Base-by-base conservation (phyloP, 179 eudicot genomes). In the Gypsophila paniculata region DNA sequence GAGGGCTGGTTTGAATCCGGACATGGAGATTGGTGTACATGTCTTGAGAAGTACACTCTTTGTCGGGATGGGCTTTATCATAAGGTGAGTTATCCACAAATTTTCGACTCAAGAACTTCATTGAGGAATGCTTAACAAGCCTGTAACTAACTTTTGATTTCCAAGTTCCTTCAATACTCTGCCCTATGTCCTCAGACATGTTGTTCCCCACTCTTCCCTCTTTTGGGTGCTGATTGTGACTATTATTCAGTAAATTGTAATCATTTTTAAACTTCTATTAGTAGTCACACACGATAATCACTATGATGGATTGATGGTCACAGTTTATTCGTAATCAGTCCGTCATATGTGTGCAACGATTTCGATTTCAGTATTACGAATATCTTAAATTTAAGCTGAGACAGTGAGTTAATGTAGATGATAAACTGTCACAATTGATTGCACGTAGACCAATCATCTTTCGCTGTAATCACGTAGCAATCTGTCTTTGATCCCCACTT, bases 1-100 rank as follows among this genome's bases (percentile, higher is more conserved):
- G 80, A 82, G 74, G 87, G 95, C 87, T 93, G 98, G 98, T 93
- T 85, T 75, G 86, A 89, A 82, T 94, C 94, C 48, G 98, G 98
- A 46, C 98, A 93, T 78, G 98, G 98, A 74, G 96, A 93, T 84
- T 93, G 94, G 96, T 81, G 83, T 72, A 93, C 95, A 62, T 90
- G 95, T 85, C 90, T 93, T 57, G 98, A 93, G 78, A 90, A 82
- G 79, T 93, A 93, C 79, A 84, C 81, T 51, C 92, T 93, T 74
- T 88, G 96, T 77, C 86, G 89, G 73, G 98, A 93, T 82, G 95
- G 98, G 63, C 91, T 93, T 32, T 93, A 86, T 82, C 98, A 93
- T 77, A 93, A 93, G 94, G 98, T 90, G 79, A 65, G 76, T 73
- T 42, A 21, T 55, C 39, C 14, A 39, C 17, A 58, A 58, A 9